Conservation (phyloP, 2,329 filamentous ascomycete genomes). For the Clonostachys rosea region DNA sequence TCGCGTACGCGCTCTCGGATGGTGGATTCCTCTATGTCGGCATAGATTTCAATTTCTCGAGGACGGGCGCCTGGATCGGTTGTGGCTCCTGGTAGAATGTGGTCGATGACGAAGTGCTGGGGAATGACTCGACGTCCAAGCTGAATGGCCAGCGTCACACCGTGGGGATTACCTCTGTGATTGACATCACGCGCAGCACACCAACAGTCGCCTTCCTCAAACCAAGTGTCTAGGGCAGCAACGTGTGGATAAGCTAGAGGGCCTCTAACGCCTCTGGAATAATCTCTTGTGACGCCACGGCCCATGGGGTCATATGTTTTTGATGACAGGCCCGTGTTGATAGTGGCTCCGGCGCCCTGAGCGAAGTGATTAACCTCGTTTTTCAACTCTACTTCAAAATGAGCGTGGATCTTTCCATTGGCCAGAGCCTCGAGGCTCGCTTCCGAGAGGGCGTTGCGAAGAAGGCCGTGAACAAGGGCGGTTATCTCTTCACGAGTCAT, state of each 20-base stretch:
- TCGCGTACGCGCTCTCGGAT: constrained; percentile 31
- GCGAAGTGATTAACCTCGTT: constrained; percentile 72
- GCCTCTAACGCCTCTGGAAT: constrained; percentile 10
- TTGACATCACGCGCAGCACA: constrained; percentile 54
- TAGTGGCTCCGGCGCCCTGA: constrained; percentile 56
- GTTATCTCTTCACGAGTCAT: constrained; percentile 34
- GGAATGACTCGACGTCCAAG: constrained; percentile 57
- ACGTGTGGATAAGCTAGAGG: constrained; percentile 25
- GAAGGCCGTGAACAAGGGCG: constrained; percentile 29
- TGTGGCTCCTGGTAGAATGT: constrained; percentile 59
- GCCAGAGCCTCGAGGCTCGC: constrained; percentile 41
- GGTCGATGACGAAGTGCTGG: constrained; percentile 67
- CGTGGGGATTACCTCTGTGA: constrained; percentile 36
- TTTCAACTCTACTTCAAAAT: constrained; percentile 36
- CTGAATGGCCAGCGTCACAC: constrained; percentile 62
- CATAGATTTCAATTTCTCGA: constrained; percentile 66
- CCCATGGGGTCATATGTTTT: constrained; percentile 38
- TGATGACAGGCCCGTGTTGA: constrained; percentile 59
- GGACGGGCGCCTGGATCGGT: constrained; percentile 60
- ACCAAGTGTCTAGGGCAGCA: constrained; percentile 64
- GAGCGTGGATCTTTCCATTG: constrained; percentile 36
- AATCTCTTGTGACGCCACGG: constrained; percentile 6
- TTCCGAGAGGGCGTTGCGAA: constrained; percentile 37
- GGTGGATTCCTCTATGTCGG: constrained; percentile 42
- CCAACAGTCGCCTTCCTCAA: constrained; percentile 83